Conservation (phyloP, 371 early-diverging fungal genomes). For the Apophysomyces trapeziformis region DNA sequence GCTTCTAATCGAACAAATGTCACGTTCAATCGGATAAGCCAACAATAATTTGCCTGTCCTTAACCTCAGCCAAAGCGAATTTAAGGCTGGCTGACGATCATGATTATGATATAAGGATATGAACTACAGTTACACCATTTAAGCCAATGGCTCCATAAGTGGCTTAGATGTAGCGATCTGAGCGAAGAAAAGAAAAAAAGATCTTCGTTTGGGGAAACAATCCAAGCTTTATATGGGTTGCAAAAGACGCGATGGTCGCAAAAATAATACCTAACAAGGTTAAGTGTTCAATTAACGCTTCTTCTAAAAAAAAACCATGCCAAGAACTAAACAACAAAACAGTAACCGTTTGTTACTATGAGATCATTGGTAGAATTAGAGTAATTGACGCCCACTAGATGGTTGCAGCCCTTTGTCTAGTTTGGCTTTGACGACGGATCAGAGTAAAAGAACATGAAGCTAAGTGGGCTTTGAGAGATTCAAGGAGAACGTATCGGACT, state of each 20-base stretch:
- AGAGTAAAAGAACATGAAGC: background rate
- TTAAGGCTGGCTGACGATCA: too few species aligned
- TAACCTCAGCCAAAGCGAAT: too few species aligned
- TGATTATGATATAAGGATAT: too few species aligned
- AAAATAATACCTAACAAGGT: slow-evolving; percentile 1
- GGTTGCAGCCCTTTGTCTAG: too few species aligned
- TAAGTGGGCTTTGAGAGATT: slow-evolving; percentile 1
- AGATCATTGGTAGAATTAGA: too few species aligned
- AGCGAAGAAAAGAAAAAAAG: background rate
- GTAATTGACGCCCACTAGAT: too few species aligned
- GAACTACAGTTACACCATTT: too few species aligned
- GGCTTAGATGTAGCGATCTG: too few species aligned
- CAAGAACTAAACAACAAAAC: background rate
- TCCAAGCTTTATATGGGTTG: slow-evolving; percentile 5
- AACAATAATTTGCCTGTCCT: too few species aligned
- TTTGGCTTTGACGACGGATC: background rate
- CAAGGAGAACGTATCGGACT: slow-evolving; percentile 8
- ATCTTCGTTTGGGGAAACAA: slow-evolving; percentile 1
- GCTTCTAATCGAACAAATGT: too few species aligned
- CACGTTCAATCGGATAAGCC: too few species aligned
- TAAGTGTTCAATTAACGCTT: slow-evolving; percentile 6
- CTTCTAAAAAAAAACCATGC: slow-evolving; percentile 1
- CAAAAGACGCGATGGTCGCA: background rate
- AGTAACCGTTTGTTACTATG: background rate
- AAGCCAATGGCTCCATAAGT: too few species aligned